Percentiles rank a stretch among this genome's conserved stretches.
Conservation (phyloP, 768 basidiomycete genomes). For the Lactarius evosmus region DNA sequence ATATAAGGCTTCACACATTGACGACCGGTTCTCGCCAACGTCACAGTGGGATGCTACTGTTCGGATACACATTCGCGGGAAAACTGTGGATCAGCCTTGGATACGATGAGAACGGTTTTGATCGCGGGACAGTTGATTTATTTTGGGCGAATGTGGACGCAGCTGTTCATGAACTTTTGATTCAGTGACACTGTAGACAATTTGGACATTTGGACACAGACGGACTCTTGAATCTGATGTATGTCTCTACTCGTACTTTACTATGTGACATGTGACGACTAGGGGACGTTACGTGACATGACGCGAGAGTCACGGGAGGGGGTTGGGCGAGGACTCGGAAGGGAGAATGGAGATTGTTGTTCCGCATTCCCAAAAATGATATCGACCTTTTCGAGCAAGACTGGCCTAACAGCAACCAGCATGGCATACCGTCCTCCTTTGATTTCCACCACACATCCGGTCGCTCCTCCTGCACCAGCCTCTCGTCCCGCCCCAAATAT, state of each 20-base stretch:
- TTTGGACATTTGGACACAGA: constrained; percentile 4
- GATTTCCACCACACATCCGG: constrained; percentile 8
- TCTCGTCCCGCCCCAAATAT: constrained; percentile 33
- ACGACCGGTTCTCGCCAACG: constrained; percentile 86
- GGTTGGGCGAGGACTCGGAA: no score
- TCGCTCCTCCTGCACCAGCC: background rate
- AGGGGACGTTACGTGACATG: background rate
- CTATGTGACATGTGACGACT: background rate
- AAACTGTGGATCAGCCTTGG: constrained; percentile 78
- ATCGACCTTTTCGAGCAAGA: constrained; percentile 29
- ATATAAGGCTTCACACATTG: constrained; percentile 61
- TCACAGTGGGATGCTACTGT: constrained; percentile 73
- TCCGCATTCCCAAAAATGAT: constrained; percentile 21
- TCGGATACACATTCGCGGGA: constrained; percentile 72
- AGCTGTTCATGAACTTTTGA: constrained; percentile 58
- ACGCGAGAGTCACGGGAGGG: background rate
- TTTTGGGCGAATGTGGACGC: constrained; percentile 65
- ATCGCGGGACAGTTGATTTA: constrained; percentile 51
- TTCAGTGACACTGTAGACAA: constrained; percentile 26
- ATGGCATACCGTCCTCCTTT: constrained; percentile 28
- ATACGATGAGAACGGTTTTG: constrained; percentile 76
- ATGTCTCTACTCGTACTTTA: background rate
- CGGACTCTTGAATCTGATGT: background rate
- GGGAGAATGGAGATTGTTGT: background rate
- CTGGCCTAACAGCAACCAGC: constrained; percentile 19